Conservation (phyloP, 441 rosid genomes). For the Aleurites moluccanus region DNA sequence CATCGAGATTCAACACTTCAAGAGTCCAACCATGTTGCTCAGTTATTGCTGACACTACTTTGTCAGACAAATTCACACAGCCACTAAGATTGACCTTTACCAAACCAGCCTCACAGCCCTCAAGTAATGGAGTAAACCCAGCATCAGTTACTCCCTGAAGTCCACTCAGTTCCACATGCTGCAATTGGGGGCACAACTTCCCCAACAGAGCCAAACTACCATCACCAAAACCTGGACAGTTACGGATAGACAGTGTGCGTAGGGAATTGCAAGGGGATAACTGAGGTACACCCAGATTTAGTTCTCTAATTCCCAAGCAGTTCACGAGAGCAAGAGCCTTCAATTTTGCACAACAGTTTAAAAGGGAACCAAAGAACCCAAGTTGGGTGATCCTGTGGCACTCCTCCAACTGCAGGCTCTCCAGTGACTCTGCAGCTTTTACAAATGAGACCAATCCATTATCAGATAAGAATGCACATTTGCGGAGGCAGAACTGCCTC, state of each 20-base stretch:
- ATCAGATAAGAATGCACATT: constrained; percentile 67
- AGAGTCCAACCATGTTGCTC: constrained; percentile 70
- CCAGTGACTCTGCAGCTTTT: constrained; percentile 58
- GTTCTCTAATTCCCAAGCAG: constrained; percentile 75
- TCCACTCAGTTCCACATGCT: constrained; percentile 59
- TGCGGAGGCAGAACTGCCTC: constrained; percentile 56
- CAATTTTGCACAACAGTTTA: constrained; percentile 65
- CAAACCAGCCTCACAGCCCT: constrained; percentile 53
- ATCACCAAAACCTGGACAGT: constrained; percentile 92
- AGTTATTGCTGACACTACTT: constrained; percentile 50
- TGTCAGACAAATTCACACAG: constrained; percentile 65
- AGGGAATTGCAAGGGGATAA: constrained; percentile 50
- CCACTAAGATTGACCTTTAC: constrained; percentile 74
- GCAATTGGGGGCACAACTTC: constrained; percentile 69
- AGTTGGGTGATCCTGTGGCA: constrained; percentile 83
- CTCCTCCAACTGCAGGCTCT: constrained; percentile 76
- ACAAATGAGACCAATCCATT: constrained; percentile 73
- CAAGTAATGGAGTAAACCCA: constrained; percentile 59
- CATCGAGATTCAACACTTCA: constrained; percentile 65
- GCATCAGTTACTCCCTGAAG: constrained; percentile 74
- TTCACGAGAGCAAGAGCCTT: constrained; percentile 61
- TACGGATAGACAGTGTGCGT: constrained; percentile 53
- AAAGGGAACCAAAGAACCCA: constrained; percentile 75
- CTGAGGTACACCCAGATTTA: constrained; percentile 35
- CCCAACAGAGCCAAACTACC: constrained; percentile 60